These are phyloP conservation scores for Candida suzukii DNA, from an alignment of 805 yeast species.

Conservation along the genomic window DNA sequence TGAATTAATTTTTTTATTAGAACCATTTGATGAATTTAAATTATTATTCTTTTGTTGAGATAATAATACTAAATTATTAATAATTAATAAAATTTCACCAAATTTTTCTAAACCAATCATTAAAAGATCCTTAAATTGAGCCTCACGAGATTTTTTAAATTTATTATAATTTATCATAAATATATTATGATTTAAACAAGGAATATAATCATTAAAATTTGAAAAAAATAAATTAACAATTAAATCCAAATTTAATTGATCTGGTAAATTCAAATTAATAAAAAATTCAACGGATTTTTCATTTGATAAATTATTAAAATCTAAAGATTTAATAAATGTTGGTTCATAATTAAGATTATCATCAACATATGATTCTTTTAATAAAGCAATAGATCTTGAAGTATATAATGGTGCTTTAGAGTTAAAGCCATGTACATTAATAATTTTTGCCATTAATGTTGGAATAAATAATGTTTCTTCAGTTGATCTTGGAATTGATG, in stretches of 20 bases:
- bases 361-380: constrained; percentile 44
- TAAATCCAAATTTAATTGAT: constrained; percentile 58
- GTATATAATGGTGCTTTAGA: constrained; percentile 66
- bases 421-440: constrained; percentile 64
- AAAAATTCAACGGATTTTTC: constrained; percentile 41
- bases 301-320: constrained; percentile 30
- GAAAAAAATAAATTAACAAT: constrained; percentile 62
- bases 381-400: constrained; percentile 62
- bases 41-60: constrained; percentile 26
- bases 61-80: constrained; percentile 43
- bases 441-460: constrained; percentile 58
- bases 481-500: constrained; percentile 69
- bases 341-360: constrained; percentile 11
- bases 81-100: constrained; percentile 46
- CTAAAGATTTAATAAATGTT: constrained; percentile 26
- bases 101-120: constrained; percentile 43
- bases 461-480: constrained; percentile 76
- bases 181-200: constrained; percentile 62
- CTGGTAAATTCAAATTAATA: constrained; percentile 34
- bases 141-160: constrained; percentile 40
- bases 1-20: constrained; percentile 1
- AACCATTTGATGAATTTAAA: constrained; percentile 5
- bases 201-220: constrained; percentile 69
- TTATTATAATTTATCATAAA: constrained; percentile 54
- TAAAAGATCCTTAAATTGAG: constrained; percentile 31